Evolutionary conservation across 2,329 filamentous ascomycete species (phyloP).

Genomic region (Xylaria arbuscula): DNA sequence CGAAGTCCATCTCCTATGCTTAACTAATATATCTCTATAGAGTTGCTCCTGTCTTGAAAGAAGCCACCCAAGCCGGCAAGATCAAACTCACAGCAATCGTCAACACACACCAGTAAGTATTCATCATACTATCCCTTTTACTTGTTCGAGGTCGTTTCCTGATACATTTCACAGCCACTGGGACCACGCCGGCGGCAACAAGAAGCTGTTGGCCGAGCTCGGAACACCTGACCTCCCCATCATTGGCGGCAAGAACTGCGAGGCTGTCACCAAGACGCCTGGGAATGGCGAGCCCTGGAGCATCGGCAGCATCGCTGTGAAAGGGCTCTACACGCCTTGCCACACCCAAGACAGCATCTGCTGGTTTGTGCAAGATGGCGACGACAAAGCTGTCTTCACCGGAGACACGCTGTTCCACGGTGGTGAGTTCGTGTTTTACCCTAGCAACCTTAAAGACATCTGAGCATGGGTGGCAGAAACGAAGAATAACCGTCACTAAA

Average conservation of each 20-base stretch:
- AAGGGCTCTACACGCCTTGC: conserved; percentile 92
- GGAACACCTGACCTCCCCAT: conserved; percentile 75
- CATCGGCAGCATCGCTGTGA: conserved; percentile 85
- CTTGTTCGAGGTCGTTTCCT: conserved; percentile 19
- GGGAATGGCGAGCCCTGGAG: conserved; percentile 80
- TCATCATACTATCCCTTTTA: not conserved
- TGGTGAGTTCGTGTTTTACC: conserved; percentile 61
- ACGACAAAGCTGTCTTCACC: conserved; percentile 84
- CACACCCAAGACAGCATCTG: conserved; percentile 99
- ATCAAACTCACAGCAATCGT: conserved; percentile 91
- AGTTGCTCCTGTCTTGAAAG: conserved; percentile 73
- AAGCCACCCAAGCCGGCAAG: conserved; percentile 74
- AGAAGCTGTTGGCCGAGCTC: conserved; percentile 68
- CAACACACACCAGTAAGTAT: conserved; percentile 92
- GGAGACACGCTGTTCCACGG: conserved; percentile 97
- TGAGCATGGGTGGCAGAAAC: not conserved
- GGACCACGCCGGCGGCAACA: conserved; percentile 95
- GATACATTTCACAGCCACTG: conserved; percentile 72
- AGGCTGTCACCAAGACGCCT: conserved; percentile 81
- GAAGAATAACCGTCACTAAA: conserved; percentile 23
- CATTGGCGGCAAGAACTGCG: conserved; percentile 88
- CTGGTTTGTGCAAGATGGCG: conserved; percentile 86
- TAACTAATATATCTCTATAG: conserved; percentile 52
- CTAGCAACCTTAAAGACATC: not conserved
- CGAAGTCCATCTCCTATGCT: not conserved